phyloP scores from a whole-genome alignment of 495 filamentous ascomycete species.

The Podospora pseudopauciseta region DNA sequence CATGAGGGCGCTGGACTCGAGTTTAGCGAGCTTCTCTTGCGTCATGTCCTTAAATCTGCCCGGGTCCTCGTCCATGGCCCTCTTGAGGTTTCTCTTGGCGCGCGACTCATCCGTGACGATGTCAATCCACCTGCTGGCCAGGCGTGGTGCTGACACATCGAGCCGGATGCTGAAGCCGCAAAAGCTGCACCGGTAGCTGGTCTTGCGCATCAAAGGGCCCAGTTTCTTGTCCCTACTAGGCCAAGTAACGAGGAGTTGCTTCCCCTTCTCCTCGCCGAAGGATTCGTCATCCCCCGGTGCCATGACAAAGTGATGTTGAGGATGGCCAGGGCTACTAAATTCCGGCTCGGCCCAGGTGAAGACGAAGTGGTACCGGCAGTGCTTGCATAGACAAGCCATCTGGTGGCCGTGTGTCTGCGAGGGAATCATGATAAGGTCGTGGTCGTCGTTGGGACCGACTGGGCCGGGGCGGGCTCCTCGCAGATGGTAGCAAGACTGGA shows the following conservation, averaged over 20 bases:
- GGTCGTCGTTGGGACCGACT: constrained; percentile 10
- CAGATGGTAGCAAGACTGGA: neutral
- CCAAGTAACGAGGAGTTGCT: constrained; percentile 27
- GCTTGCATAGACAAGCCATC: constrained; percentile 30
- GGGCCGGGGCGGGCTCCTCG: constrained; percentile 16
- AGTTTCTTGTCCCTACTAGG: neutral
- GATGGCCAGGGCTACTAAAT: neutral
- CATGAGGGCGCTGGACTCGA: constrained; percentile 48
- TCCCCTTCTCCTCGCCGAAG: neutral
- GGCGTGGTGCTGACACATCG: constrained; percentile 50
- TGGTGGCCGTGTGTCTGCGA: constrained; percentile 22
- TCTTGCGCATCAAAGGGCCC: constrained; percentile 13
- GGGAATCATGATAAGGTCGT: constrained; percentile 26
- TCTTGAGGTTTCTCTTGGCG: constrained; percentile 51
- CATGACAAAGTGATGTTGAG: constrained; percentile 30
- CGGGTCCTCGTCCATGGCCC: constrained; percentile 53
- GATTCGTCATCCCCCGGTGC: constrained; percentile 3
- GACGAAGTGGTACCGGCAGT: constrained; percentile 35
- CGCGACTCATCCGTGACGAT: constrained; percentile 55
- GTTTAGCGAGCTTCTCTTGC: constrained; percentile 30
- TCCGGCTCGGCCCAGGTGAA: constrained; percentile 9
- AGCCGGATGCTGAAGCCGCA: constrained; percentile 33
- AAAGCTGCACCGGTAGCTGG: constrained; percentile 58
- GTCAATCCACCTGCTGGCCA: constrained; percentile 47
- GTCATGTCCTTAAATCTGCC: constrained; percentile 54